These are phyloP conservation scores for Solanum rostratum DNA, from an alignment of 257 asterid species.

Conservation along the genomic window DNA sequence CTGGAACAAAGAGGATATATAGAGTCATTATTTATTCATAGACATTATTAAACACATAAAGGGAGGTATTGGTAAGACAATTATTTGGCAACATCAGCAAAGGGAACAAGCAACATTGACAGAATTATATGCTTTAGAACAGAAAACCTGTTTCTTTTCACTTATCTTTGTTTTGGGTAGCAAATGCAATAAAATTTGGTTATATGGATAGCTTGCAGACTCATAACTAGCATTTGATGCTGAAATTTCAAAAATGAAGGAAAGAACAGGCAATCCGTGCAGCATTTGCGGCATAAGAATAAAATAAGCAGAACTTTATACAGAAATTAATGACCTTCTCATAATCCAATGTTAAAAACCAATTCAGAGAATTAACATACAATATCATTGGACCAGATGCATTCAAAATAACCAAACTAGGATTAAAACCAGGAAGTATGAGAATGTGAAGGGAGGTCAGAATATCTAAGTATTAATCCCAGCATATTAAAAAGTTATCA, in stretches of 20 bases:
- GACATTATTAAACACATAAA: neutral
- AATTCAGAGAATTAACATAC: neutral
- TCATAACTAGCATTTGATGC: neutral
- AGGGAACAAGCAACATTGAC: neutral
- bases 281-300: neutral
- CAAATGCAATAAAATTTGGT: neutral
- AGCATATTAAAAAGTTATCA: neutral
- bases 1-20: constrained; percentile 22
- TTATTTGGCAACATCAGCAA: neutral
- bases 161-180: neutral
- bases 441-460: neutral
- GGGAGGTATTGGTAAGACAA: neutral
- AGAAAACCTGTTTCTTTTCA: neutral
- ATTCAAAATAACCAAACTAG: neutral
- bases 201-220: neutral
- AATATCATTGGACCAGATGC: neutral
- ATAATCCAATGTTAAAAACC: neutral
- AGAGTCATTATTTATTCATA: neutral
- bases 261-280: neutral
- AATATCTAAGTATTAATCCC: neutral
- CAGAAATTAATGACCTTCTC: neutral
- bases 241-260: neutral
- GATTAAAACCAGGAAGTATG: neutral
- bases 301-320: neutral
- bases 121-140: neutral